phyloP scores from a whole-genome alignment of 225 moss, liverwort and hornwort species.

The Antitrichia curtipendula region DNA sequence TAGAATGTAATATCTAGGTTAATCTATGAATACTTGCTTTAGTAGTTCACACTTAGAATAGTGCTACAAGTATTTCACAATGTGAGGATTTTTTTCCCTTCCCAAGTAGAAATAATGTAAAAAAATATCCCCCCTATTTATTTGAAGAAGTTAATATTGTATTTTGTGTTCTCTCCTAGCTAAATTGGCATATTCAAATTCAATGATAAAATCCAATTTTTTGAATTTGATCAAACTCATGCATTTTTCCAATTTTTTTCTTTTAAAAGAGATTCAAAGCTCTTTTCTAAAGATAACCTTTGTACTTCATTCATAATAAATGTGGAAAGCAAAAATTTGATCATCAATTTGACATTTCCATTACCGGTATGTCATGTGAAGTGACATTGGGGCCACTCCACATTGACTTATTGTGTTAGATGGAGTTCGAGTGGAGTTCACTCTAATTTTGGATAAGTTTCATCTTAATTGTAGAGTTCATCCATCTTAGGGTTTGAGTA shows the following conservation, averaged over 20 bases:
- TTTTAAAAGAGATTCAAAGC: background rate
- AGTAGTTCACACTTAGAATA: background rate
- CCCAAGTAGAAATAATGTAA: rapidly evolving
- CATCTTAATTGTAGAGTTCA: too few relatives aligned
- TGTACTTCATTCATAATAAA: background rate
- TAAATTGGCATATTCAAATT: background rate
- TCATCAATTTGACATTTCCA: background rate
- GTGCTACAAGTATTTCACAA: background rate
- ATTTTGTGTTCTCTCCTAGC: background rate
- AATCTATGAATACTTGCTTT: background rate
- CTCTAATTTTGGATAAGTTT: too few relatives aligned
- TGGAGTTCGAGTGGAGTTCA: too few relatives aligned
- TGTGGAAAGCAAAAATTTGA: background rate
- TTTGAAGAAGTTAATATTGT: background rate
- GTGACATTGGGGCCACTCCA: too few relatives aligned
- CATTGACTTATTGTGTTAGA: too few relatives aligned
- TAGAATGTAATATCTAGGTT: background rate
- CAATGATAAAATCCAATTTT: background rate
- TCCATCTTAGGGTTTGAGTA: too few relatives aligned
- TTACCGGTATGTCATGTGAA: too few relatives aligned
- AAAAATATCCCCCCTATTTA: background rate
- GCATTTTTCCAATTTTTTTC: background rate
- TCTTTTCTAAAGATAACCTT: background rate
- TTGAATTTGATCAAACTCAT: background rate
- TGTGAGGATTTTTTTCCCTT: background rate